Base-by-base conservation (phyloP, 139 green algal species). In the Closterium sp. region DNA sequence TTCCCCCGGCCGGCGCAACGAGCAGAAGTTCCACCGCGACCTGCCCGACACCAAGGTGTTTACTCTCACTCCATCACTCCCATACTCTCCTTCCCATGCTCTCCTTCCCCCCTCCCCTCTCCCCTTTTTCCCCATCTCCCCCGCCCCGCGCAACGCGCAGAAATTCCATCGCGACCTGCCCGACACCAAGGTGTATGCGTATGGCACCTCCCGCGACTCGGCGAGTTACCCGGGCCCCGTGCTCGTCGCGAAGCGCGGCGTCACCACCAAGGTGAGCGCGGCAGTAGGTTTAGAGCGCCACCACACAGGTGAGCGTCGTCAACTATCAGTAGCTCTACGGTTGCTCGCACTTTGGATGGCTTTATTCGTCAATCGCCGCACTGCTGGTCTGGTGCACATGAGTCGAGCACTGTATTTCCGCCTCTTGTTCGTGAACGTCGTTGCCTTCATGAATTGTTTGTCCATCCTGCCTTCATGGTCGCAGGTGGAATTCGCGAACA, bases 401-500 rank as follows among this genome's bases (percentile, higher is more conserved):
- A 45, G 2, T 45, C 38, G 2, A 45, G 38, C 38, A 45, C 2
- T 45, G 38, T 10, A 45, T 45, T 45, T 45, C 38, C 38, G 38
- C 2, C 38, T 45, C 38, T 45, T 45, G 38, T 45, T 45, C 38
- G 0, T 45, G 38, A 45, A 45, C 38, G 38, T 6, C 38, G 38
- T 45, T 45, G 4, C 38, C 38, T 6, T 9, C 9, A 45, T 10
- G 2, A 45, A 10, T 45, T 10, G 9, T 45, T 45, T 45, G n/a
- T n/a, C n/a, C n/a, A n/a, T n/a, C n/a, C n/a, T n/a, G n/a, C n/a
- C 2, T 73, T 17, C 50, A 73, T 11, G 50, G 24, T 73, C 50
- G 50, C 31, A 27, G 85, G 90, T 92, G 84, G 24, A 90, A 9
- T 92, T 73, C 22, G 1, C 42, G 90, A 92, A 92, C 90, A 42